A percentile compares a stretch with the other conserved stretches of the same genome.
These are phyloP conservation scores for Tuctoria greenei DNA, from an alignment of 176 grass and related monocot species.

Conservation along the genomic window DNA sequence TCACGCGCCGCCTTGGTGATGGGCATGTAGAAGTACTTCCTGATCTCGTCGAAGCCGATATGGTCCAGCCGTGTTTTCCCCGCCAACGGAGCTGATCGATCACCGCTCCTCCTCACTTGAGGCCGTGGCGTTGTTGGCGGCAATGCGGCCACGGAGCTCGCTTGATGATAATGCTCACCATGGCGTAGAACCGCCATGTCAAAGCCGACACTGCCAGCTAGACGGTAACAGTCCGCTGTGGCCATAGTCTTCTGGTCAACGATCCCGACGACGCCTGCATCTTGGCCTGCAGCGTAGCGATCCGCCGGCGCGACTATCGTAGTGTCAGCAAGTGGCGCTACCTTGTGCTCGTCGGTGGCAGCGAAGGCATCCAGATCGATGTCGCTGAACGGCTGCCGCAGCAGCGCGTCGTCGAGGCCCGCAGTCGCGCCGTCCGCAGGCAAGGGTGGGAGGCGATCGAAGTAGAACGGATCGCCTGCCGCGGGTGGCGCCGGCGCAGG, in stretches of 20 bases:
- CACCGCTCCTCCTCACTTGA: not conserved
- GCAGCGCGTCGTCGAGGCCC: not conserved
- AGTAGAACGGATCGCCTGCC: not conserved
- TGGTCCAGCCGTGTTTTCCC: conserved; percentile 51
- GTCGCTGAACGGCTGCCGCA: conserved; percentile 35
- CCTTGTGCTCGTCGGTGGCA: not conserved
- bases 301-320: not conserved
- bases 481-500: not conserved
- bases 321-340: not conserved
- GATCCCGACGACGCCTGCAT: not conserved
- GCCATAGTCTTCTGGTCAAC: not conserved
- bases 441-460: not conserved
- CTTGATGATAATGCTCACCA: not conserved
- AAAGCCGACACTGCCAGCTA: not conserved
- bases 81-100: not conserved
- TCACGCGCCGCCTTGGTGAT: conserved; percentile 76
- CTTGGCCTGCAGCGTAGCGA: not conserved
- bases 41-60: conserved; percentile 61
- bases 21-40: conserved; percentile 78
- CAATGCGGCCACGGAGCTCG: not conserved
- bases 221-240: not conserved
- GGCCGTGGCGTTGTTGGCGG: not conserved
- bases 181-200: not conserved
- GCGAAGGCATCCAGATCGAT: conserved; percentile 40
- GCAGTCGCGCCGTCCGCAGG: not conserved